A percentile compares a stretch with the other conserved stretches of the same genome.
These are phyloP conservation scores for Blumeria graminis DNA, from an alignment of 2,329 filamentous ascomycete genomes.

Conservation along the genomic window DNA sequence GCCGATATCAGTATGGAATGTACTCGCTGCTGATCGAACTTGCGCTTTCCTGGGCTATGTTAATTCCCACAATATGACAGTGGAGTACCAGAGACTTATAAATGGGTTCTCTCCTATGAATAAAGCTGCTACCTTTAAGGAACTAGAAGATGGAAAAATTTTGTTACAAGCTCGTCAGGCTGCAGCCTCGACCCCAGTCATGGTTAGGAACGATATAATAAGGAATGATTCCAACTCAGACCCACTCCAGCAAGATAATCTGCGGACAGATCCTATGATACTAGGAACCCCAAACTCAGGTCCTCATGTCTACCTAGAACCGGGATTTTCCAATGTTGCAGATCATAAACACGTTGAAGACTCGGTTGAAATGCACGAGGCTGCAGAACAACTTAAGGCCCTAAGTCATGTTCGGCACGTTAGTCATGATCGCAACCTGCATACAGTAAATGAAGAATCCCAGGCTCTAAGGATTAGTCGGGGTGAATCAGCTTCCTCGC, in stretches of 20 bases:
- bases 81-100: slow-evolving; percentile 34
- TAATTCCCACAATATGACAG: slow-evolving; percentile 42
- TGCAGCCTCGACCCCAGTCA: slow-evolving; percentile 14
- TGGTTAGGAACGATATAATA: slow-evolving; percentile 20
- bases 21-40: slow-evolving; percentile 40
- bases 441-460: slow-evolving; percentile 13
- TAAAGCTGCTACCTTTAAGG: slow-evolving; percentile 23
- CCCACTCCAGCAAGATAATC: slow-evolving; percentile 6
- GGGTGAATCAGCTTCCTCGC: slow-evolving; percentile 20
- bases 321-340: slow-evolving; percentile 8
- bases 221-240: slow-evolving; percentile 5
- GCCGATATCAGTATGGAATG: slow-evolving; percentile 36
- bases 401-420: slow-evolving; percentile 35
- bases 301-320: slow-evolving; percentile 11
- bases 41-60: slow-evolving; percentile 41
- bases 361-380: slow-evolving; percentile 45
- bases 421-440: slow-evolving; percentile 19
- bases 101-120: slow-evolving; percentile 19
- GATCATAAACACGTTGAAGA: slow-evolving; percentile 28
- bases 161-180: slow-evolving; percentile 21
- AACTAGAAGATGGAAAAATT: slow-evolving; percentile 32
- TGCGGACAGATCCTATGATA: slow-evolving; percentile 9
- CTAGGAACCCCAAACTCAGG: slow-evolving; percentile 10
- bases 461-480: slow-evolving; percentile 15
- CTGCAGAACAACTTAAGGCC: slow-evolving; percentile 40